Conservation (phyloP, 208 protist genomes). For the Leishmania tropica region DNA sequence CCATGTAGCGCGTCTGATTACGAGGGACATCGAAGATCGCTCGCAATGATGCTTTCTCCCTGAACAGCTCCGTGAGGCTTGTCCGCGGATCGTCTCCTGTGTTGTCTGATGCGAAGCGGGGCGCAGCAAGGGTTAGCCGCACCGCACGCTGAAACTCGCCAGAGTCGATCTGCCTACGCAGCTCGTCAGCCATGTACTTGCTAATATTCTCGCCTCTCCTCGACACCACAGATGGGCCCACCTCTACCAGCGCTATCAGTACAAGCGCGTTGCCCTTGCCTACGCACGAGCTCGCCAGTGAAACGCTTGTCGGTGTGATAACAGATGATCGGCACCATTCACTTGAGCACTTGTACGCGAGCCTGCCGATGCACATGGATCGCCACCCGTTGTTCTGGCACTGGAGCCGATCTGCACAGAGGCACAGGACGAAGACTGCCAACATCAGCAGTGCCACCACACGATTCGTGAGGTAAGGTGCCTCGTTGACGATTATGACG, state of each 20-base stretch:
- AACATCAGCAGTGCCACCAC: conserved; percentile 35
- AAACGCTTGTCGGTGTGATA: not conserved
- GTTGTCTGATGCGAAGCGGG: not conserved
- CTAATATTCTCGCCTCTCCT: conserved; percentile 1
- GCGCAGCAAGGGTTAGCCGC: not conserved
- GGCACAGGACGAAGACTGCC: conserved; percentile 35
- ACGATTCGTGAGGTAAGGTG: conserved; percentile 35
- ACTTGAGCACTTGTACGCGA: conserved; percentile 14
- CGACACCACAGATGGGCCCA: conserved; percentile 26
- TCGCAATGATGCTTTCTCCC: not conserved
- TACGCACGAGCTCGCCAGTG: not conserved
- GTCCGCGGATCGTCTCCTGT: not conserved
- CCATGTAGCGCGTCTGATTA: conserved; percentile 6
- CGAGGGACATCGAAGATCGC: not conserved
- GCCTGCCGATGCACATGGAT: conserved; percentile 11
- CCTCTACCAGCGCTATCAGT: conserved; percentile 18
- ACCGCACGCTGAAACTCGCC: conserved; percentile 3
- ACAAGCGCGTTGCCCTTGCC: conserved; percentile 7
- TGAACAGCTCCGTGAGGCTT: not conserved
- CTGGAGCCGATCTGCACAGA: conserved; percentile 32
- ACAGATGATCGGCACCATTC: conserved; percentile 2
- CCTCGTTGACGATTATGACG: conserved; percentile 35
- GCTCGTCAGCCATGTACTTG: conserved; percentile 23
- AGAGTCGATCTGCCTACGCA: not conserved
- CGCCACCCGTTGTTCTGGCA: conserved; percentile 30